Evolutionary conservation across 2,329 filamentous ascomycete species (phyloP).

Genomic region (Lecanoromycetidae sp.): DNA sequence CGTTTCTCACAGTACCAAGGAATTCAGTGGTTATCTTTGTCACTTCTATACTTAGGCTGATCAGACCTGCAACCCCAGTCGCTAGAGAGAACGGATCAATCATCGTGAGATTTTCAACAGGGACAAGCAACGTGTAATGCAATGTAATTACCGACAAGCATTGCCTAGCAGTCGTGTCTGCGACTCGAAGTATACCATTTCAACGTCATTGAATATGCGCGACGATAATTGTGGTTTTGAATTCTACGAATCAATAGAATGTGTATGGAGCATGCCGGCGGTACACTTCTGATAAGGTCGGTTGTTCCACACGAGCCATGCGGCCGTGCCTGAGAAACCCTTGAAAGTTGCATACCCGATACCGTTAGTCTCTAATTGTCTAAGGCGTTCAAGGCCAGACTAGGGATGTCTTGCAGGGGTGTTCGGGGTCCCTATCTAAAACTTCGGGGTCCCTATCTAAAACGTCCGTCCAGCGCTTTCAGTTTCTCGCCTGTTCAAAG

Average conservation of each 20-base stretch:
- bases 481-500: not conserved
- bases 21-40: not conserved
- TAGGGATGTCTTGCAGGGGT: not conserved
- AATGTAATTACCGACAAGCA: no score
- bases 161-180: no score
- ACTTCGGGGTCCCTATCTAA: not conserved
- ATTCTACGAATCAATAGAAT: no score
- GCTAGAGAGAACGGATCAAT: not conserved
- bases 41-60: not conserved
- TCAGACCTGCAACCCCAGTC: not conserved
- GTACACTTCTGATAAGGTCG: constrained; percentile 4
- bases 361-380: no score
- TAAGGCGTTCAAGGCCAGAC: not conserved
- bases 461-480: not conserved
- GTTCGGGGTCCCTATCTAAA: not conserved
- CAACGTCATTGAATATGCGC: no score
- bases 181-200: no score
- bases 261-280: no score
- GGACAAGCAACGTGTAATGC: no score
- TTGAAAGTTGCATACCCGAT: no score
- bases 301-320: not conserved
- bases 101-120: no score
- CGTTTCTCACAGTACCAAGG: not conserved
- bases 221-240: no score
- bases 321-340: not conserved